Evolutionary conservation across 495 filamentous ascomycete genomes (phyloP).

Genomic region (Clohesyomyces aquaticus): DNA sequence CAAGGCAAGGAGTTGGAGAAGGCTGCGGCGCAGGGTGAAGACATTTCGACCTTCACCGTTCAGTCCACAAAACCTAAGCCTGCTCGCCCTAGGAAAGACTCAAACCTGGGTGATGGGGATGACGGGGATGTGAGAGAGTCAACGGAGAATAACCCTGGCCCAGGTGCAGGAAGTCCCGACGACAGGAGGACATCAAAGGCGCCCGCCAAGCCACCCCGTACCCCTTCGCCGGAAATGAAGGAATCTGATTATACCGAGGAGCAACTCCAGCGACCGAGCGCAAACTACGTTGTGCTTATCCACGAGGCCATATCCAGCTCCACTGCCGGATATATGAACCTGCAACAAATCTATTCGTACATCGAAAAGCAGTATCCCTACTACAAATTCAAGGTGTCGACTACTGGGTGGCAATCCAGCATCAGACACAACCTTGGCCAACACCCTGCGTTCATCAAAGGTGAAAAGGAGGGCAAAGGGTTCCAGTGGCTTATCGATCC

Average conservation of each 20-base stretch:
- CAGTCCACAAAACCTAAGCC: constrained; percentile 22
- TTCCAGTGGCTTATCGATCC: constrained; percentile 47
- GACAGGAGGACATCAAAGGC: constrained; percentile 65
- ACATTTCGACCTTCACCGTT: constrained; percentile 27
- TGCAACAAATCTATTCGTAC: constrained; percentile 92
- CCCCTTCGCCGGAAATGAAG: constrained; percentile 72
- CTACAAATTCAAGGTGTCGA: constrained; percentile 78
- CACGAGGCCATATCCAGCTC: constrained; percentile 84
- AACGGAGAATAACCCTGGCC: constrained; percentile 25
- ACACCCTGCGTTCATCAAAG: constrained; percentile 83
- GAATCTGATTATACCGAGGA: constrained; percentile 80
- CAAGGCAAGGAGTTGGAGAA: constrained; percentile 53
- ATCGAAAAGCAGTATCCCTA: constrained; percentile 88
- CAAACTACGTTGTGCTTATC: constrained; percentile 88
- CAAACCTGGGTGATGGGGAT: constrained; percentile 27
- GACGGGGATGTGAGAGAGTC: constrained; percentile 26
- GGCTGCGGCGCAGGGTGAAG: constrained; percentile 48
- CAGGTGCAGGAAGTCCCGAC: constrained; percentile 49
- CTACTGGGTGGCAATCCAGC: constrained; percentile 94
- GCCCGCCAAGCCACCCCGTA: constrained; percentile 64
- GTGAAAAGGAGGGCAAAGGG: constrained; percentile 58
- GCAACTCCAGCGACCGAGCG: constrained; percentile 79
- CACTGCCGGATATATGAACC: constrained; percentile 68
- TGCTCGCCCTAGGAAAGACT: constrained; percentile 33
- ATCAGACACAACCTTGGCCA: constrained; percentile 94